phyloP scores from a whole-genome alignment of 768 basidiomycete genomes.

The Imleria badia region DNA sequence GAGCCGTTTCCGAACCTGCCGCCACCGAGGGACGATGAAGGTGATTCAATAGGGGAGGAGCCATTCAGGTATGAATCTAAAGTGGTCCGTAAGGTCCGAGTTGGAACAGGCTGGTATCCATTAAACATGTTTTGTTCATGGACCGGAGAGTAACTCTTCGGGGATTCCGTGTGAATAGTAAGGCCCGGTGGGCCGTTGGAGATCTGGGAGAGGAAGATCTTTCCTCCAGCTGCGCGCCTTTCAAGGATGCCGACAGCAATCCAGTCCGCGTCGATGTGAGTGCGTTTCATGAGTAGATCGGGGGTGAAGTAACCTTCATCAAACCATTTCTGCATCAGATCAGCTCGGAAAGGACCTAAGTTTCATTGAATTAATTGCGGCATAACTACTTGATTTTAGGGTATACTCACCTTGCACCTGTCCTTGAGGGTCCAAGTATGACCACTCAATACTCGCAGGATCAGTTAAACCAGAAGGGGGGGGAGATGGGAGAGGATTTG shows the following conservation, averaged over 20 bases:
- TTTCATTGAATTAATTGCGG: slow-evolving; percentile 1
- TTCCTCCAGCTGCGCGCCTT: slow-evolving; percentile 49
- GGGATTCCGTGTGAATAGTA: slow-evolving; percentile 47
- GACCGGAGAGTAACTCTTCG: slow-evolving; percentile 41
- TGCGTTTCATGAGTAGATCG: slow-evolving; percentile 82
- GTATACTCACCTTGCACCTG: slow-evolving; percentile 73
- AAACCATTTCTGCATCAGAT: slow-evolving; percentile 93
- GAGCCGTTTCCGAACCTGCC: slow-evolving; percentile 64
- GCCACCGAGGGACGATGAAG: slow-evolving; percentile 68
- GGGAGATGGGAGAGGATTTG: slow-evolving; percentile 21
- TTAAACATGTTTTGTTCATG: slow-evolving; percentile 42
- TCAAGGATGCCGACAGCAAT: slow-evolving; percentile 60
- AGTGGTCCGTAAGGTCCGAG: slow-evolving; percentile 59
- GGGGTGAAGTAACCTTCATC: slow-evolving; percentile 85
- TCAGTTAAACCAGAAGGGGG: slow-evolving; percentile 52
- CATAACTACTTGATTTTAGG: neutral
- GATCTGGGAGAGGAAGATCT: slow-evolving; percentile 62
- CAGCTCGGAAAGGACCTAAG: slow-evolving; percentile 84
- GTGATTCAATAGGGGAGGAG: slow-evolving; percentile 65
- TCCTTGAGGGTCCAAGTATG: slow-evolving; percentile 91
- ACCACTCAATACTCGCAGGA: slow-evolving; percentile 74
- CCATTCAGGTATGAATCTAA: slow-evolving; percentile 58
- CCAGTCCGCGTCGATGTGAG: slow-evolving; percentile 68
- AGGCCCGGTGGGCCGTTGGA: slow-evolving; percentile 54
- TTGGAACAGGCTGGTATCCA: slow-evolving; percentile 67